Base-by-base conservation (phyloP, 352 stramenopile genomes). In the Phytophthora sojae region DNA sequence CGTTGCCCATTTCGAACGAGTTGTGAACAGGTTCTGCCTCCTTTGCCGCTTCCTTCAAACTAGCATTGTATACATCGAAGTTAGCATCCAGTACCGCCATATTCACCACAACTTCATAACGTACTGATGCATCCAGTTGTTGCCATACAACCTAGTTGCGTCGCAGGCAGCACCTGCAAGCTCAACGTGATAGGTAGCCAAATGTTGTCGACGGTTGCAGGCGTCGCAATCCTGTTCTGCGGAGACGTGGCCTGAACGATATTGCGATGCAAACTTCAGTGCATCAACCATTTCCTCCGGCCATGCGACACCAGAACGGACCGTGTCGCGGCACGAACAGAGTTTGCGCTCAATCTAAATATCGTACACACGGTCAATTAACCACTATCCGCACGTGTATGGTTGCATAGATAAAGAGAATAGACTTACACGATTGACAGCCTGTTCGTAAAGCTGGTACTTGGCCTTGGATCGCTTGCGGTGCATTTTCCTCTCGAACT, bases 1-100 rank as follows among this genome's bases (percentile, higher is more conserved):
- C 77, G 32, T 82, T 92, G n/a, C 89, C 89, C 63, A 96, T 85
- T 61, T 94, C 72, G 56, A 93, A 96, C 6, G 67, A 77, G 0
- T 49, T 58, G 2, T 61, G 52, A 19, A 88, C 71, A 0, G 77
- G 59, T 14, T 72, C 61, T 42, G 72, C 60, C 25, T 84, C 69
- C 8, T 72, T 32, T 39, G 80, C 75, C 17, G 71, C 60, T 37
- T 77, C 56, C 9, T 85, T 81, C 1, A 95, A 62, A 30, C 81
- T 88, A 29, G 66, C 7, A 61, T 44, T 39, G 39, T 17, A 58
- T 3, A 50, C 37, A 12, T 21, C 42, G 42, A 8, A 66, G 49
- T 44, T 59, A 14, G 35, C 8, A n/a, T 26, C 32, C 45, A 26
- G 8, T 45, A 44, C 35, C 12, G 9, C 12, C 29, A 32, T 7